Conservation (phyloP, 176 grass and related monocot species). For the Poa pratensis region DNA sequence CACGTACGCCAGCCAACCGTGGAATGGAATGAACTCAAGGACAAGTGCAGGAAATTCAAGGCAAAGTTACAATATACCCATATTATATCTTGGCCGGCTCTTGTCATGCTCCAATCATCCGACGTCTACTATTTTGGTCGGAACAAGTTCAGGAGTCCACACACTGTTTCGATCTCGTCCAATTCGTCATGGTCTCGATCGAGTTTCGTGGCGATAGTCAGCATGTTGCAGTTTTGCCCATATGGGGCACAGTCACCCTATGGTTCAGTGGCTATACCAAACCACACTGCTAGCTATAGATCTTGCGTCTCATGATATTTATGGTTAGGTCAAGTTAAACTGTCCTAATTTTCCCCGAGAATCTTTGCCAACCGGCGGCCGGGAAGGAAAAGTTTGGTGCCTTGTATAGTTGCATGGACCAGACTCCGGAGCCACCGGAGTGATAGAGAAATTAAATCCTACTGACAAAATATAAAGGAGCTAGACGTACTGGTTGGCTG, state of each 20-base stretch:
- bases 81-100: not conserved
- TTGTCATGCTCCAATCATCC: conserved; percentile 33
- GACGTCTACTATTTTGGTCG: not conserved
- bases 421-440: not conserved
- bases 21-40: not conserved
- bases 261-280: conserved; percentile 44
- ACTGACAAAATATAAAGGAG: not conserved
- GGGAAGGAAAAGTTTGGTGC: conserved; percentile 26
- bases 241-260: conserved; percentile 47
- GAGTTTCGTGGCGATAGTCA: not conserved
- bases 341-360: not conserved
- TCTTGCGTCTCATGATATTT: not conserved
- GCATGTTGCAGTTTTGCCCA: conserved; percentile 38
- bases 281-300: not conserved
- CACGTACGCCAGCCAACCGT: not conserved
- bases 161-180: not conserved
- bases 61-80: not conserved
- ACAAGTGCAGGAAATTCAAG: conserved; percentile 14
- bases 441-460: not conserved
- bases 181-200: not conserved
- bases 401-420: conserved; percentile 30
- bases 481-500: not conserved
- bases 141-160: not conserved
- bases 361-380: conserved; percentile 32
- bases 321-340: conserved; percentile 8